Evolutionary conservation across 2,329 filamentous ascomycete species (phyloP), one percentile per base, ranked within the genome.

Genomic region (Colletotrichum australisinense): DNA sequence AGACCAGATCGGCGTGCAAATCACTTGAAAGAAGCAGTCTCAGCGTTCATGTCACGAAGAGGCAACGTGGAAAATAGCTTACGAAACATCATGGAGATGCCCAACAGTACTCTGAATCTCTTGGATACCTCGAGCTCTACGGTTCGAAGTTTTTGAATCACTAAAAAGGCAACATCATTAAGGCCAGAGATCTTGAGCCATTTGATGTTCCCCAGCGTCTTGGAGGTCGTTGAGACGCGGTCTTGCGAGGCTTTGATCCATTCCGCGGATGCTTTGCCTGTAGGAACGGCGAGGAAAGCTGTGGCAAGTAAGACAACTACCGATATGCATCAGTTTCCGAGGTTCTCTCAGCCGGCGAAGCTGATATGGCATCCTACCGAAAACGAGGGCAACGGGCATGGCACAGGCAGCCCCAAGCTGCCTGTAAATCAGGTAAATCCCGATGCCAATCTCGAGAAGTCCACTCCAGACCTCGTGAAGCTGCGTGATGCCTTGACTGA

Each of bases 201-300:
- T 75, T 88, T 88, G 80, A 89, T 88, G 22, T 83, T 85, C 4
- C 82, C 83, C 0, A 89, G 79, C 75, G 87, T 85, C 5, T 83
- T 82, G 6, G 85, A 81, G 0, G 87, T 89, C 19, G 84, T 83
- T 6, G 83, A 85, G 24, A 89, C 84, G 3, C 87, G 84, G 30
- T 80, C 80, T 75, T 89, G 83, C 19, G 88, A 87, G 11, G 86
- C 86, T 58, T 85, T 81, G 42, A 89, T 81, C 88, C 88, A 89
- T 19, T 79, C 76, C 6, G 82, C 83, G 69, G 88, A 86, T n/a
- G 76, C 75, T 26, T 63, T 74, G n/a, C 76, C 77, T 0, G 73
- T 76, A 0, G 75, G 77, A 28, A 74, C 52, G 3, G 78, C 78
- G 3, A 78, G 55, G 38, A 78, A 63, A 76, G 84, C 53, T 77